Evolutionary conservation across 805 yeast genomes (phyloP).

Genomic region (Zygosaccharomyces bailii): DNA sequence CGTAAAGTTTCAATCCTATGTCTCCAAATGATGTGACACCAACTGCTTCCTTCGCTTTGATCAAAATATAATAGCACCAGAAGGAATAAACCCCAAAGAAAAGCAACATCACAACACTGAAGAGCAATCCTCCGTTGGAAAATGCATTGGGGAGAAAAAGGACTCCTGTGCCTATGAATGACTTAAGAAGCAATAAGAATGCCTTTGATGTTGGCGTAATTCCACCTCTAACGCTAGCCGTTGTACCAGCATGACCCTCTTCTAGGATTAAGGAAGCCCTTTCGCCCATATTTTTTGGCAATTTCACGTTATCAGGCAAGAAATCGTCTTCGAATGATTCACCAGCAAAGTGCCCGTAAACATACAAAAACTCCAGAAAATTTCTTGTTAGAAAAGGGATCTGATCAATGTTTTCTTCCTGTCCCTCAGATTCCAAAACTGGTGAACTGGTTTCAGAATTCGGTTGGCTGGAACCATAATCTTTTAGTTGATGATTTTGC

Average conservation of each 20-base stretch:
- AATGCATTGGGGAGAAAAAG: conserved; percentile 68
- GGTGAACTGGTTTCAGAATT: conserved; percentile 15
- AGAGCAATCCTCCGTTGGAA: conserved; percentile 65
- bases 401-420: conserved; percentile 32
- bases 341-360: conserved; percentile 86
- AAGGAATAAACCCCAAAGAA: conserved; percentile 68
- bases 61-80: conserved; percentile 72
- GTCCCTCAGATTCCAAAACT: conserved; percentile 17
- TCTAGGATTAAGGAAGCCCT: conserved; percentile 12
- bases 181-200: conserved; percentile 65
- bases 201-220: conserved; percentile 73
- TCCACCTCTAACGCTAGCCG: conserved; percentile 49
- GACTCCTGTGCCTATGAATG: conserved; percentile 76
- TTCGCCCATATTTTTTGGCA: conserved; percentile 25
- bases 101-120: conserved; percentile 50
- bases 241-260: conserved; percentile 9
- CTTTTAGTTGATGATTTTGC: conserved; percentile 24
- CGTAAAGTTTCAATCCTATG: conserved; percentile 62
- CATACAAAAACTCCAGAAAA: conserved; percentile 70
- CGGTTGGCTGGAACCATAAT: conserved; percentile 14
- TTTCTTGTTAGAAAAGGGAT: conserved; percentile 60
- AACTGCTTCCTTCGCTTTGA: conserved; percentile 54
- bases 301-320: conserved; percentile 42
- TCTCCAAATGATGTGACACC: conserved; percentile 77
- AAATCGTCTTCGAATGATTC: conserved; percentile 71